These are phyloP conservation scores for Aspergillus steynii DNA, from an alignment of 495 filamentous ascomycete genomes.

Conservation along the genomic window DNA sequence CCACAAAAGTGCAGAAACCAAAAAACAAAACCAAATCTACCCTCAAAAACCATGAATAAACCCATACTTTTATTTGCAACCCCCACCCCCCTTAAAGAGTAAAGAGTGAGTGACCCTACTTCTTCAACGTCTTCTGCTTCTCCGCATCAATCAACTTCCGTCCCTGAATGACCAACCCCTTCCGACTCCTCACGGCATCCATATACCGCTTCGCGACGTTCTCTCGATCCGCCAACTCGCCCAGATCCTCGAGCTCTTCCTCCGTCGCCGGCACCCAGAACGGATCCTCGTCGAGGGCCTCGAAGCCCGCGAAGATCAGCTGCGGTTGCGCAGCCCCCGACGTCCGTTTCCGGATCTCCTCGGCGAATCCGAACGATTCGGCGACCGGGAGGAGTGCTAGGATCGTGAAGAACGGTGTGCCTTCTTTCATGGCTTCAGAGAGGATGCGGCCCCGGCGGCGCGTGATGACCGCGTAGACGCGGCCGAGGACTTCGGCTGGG, in stretches of 20 bases:
- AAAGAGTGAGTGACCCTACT: constrained; percentile 47
- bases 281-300: constrained; percentile 87
- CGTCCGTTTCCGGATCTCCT: constrained; percentile 93
- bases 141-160: constrained; percentile 85
- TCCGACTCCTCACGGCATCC: constrained; percentile 79
- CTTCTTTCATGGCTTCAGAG: constrained; percentile 89
- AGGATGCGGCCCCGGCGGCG: constrained; percentile 87
- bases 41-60: not conserved
- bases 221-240: constrained; percentile 87
- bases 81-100: too few species aligned
- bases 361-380: constrained; percentile 92
- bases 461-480: constrained; percentile 91
- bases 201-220: constrained; percentile 96
- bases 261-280: constrained; percentile 98
- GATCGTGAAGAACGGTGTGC: constrained; percentile 95
- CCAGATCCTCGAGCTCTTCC: constrained; percentile 94
- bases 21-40: not conserved
- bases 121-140: constrained; percentile 99
- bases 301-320: constrained; percentile 89
- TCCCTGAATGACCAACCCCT: constrained; percentile 83
- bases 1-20: not conserved
- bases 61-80: not conserved
- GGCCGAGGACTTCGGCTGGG: constrained; percentile 85
- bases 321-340: constrained; percentile 89
- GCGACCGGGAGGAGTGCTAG: constrained; percentile 82